phyloP scores from a whole-genome alignment of 306 rosid species.

The Trifolium subterraneum region DNA sequence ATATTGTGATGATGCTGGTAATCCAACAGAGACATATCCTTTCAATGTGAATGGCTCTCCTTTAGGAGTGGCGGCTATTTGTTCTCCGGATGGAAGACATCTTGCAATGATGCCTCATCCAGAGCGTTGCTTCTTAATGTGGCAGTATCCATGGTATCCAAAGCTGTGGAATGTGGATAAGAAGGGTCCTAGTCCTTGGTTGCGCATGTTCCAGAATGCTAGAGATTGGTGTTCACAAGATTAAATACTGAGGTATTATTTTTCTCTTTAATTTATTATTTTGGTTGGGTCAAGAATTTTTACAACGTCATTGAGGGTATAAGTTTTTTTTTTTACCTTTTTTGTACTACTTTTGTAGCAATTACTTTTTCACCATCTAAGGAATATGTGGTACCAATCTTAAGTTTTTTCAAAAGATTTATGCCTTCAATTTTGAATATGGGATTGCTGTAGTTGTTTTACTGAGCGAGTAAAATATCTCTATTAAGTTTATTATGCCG shows the following conservation, averaged over 20 bases:
- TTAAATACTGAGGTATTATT: slow-evolving; percentile 48
- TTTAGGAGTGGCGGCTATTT: slow-evolving; percentile 82
- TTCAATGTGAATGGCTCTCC: slow-evolving; percentile 93
- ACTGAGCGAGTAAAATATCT: neutral
- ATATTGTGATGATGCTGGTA: slow-evolving; percentile 88
- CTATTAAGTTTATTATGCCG: neutral
- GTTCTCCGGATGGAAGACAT: slow-evolving; percentile 94
- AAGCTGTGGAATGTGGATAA: slow-evolving; percentile 81
- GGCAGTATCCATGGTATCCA: slow-evolving; percentile 96
- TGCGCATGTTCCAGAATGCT: slow-evolving; percentile 84
- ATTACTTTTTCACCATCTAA: slow-evolving; percentile 1
- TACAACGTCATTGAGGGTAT: slow-evolving; percentile 27
- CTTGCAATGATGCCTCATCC: slow-evolving; percentile 99
- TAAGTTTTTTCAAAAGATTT: slow-evolving; percentile 27
- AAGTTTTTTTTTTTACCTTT: slow-evolving; percentile 17
- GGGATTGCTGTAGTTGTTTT: neutral
- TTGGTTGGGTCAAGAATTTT: slow-evolving; percentile 28
- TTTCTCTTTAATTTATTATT: slow-evolving; percentile 32
- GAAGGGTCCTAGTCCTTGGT: slow-evolving; percentile 92
- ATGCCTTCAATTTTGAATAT: slow-evolving; percentile 8
- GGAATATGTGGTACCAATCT: slow-evolving; percentile 18
- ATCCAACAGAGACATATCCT: slow-evolving; percentile 77
- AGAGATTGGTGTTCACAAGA: slow-evolving; percentile 56
- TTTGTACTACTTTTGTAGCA: neutral
- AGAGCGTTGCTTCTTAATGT: slow-evolving; percentile 94